Evolutionary conservation across 805 yeast genomes (phyloP).

Genomic region (Pichia manshurica): DNA sequence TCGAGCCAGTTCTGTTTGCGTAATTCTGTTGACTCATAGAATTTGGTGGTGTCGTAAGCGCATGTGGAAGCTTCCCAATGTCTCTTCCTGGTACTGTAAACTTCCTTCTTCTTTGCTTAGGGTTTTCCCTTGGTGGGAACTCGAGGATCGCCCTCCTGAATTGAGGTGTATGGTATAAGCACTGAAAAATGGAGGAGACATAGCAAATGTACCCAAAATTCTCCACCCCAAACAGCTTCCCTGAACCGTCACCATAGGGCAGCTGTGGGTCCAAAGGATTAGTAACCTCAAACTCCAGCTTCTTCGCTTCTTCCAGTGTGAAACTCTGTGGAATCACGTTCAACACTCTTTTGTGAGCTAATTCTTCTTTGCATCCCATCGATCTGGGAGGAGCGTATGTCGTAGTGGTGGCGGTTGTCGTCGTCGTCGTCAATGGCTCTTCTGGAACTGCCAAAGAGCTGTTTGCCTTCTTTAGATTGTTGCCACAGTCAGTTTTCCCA

Average conservation of each 20-base stretch:
- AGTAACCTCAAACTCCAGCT: conserved; percentile 20
- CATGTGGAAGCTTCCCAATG: not conserved
- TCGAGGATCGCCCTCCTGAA: conserved; percentile 56
- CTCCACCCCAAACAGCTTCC: conserved; percentile 73
- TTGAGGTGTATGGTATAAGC: conserved; percentile 66
- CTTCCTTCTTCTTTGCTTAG: conserved; percentile 34
- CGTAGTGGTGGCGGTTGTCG: too few species aligned
- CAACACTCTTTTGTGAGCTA: not conserved
- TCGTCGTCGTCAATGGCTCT: too few species aligned
- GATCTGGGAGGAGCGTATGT: too few species aligned
- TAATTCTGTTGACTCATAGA: not conserved
- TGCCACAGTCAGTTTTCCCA: not conserved
- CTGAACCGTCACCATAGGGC: conserved; percentile 63
- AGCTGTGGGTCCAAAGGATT: conserved; percentile 20
- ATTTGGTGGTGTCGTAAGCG: not conserved
- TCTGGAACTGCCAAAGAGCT: too few species aligned
- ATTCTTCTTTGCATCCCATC: not conserved
- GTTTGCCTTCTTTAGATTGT: too few species aligned
- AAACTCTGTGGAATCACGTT: conserved; percentile 4
- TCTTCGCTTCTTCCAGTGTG: conserved; percentile 19
- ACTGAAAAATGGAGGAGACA: conserved; percentile 88
- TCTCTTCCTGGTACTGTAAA: conserved; percentile 8
- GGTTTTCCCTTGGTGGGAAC: conserved; percentile 38
- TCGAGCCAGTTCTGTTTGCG: not conserved
- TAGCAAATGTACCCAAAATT: conserved; percentile 91